Base-by-base conservation (phyloP, 1,284 basidiomycete genomes). In the Tremellales sp. region DNA sequence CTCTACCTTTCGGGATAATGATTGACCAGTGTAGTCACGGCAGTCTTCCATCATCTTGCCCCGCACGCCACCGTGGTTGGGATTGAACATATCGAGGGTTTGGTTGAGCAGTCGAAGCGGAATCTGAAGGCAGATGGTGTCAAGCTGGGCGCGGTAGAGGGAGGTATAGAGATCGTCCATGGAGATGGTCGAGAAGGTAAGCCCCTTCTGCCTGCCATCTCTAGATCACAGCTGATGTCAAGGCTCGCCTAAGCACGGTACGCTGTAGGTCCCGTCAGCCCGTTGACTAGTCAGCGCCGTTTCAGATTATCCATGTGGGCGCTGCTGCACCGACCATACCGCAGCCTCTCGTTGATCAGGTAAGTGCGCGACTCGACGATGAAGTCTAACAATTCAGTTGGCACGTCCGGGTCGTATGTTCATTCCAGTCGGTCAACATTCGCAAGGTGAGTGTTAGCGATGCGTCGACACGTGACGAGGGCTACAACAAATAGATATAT, bases 291-390 rank as follows among this genome's bases (percentile, higher is more conserved):
- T 1, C 58, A 80, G 90, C 82, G 0, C 89, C 89, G 0, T 96
- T 86, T 68, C 82, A 89, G 57, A 86, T 83, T 0, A 97, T 97
- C 42, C 94, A 98, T 62, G 94, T 97, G 19, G 94, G 94, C 4
- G 94, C 94, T 0, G 92, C 93, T 0, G 85, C 92, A 0, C 85
- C 88, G 0, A 78, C 66, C 0, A 74, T 91, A n/a, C 91, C 92
- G 0, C 69, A 81, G 29, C 68, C 79, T 0, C 79, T 97, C 0
- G 68, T 97, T 23, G 81, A 89, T 13, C 78, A 77, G 56, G 65
- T 67, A 25, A 55, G 59, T 13, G 4, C 19, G 12, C 8, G 35
- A 36, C n/a, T 6, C 15, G 3, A 22, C 15, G 17, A 11, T 17
- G 15, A 23, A 47, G 19, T 21, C 26, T 43, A 22, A 21, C 12